These are phyloP conservation scores for Hypericum perforatum DNA, from an alignment of 345 rosid species.

Conservation along the genomic window DNA sequence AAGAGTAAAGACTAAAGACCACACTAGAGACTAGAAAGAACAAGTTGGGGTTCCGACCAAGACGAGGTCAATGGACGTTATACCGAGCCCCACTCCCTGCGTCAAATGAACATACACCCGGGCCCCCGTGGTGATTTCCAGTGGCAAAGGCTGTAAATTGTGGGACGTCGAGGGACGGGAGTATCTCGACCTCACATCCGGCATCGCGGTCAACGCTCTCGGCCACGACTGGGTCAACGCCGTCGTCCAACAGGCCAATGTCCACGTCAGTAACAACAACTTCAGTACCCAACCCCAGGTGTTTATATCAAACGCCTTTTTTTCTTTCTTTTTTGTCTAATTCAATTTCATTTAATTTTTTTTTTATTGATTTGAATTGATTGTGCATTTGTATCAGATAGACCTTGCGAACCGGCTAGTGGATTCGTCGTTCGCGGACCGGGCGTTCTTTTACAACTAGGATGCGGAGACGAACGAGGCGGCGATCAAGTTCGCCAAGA, in stretches of 20 bases:
- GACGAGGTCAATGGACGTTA: too few relatives aligned
- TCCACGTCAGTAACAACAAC: slow-evolving; percentile 75
- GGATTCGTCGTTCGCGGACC: slow-evolving; percentile 65
- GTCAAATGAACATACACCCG: too few relatives aligned
- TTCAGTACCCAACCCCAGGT: slow-evolving; percentile 78
- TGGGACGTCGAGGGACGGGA: neutral
- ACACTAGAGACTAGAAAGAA: too few relatives aligned
- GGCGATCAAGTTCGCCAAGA: slow-evolving; percentile 85
- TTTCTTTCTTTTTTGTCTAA: neutral
- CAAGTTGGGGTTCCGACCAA: too few relatives aligned
- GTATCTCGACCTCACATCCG: neutral
- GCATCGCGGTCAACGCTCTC: neutral
- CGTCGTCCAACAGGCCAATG: slow-evolving; percentile 54
- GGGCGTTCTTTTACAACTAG: slow-evolving; percentile 79
- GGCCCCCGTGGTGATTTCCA: too few relatives aligned
- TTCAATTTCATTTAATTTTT: too few relatives aligned
- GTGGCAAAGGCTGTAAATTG: too few relatives aligned
- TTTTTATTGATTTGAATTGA: too few relatives aligned
- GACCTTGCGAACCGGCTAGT: slow-evolving; percentile 78
- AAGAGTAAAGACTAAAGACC: too few relatives aligned
- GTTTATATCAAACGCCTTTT: neutral
- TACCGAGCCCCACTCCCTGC: too few relatives aligned
- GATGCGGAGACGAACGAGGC: slow-evolving; percentile 98
- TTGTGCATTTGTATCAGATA: slow-evolving; percentile 34
- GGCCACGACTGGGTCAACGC: slow-evolving; percentile 71